These are phyloP conservation scores for Posidonia oceanica DNA, from an alignment of 116 monocot genomes.

Conservation along the genomic window DNA sequence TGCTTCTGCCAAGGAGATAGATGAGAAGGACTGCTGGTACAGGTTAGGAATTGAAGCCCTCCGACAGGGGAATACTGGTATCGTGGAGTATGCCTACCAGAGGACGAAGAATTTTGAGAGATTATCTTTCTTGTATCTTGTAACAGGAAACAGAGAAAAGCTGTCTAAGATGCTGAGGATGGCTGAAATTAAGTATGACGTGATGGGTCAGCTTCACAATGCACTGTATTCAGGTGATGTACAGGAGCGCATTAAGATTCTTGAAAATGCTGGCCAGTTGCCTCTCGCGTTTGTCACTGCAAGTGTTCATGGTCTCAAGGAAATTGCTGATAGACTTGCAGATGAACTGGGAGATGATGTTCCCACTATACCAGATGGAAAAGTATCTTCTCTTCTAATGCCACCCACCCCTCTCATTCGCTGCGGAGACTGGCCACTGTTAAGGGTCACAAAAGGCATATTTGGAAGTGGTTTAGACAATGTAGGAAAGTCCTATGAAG, in stretches of 20 bases:
- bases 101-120: constrained; percentile 93
- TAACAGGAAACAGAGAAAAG: constrained; percentile 81
- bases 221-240: constrained; percentile 87
- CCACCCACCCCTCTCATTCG: constrained; percentile 61
- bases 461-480: constrained; percentile 50
- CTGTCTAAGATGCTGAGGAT: constrained; percentile 86
- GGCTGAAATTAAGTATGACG: constrained; percentile 86
- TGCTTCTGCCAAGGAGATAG: constrained; percentile 64
- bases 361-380: constrained; percentile 54
- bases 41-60: constrained; percentile 87
- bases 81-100: constrained; percentile 95
- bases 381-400: constrained; percentile 46
- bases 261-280: constrained; percentile 77
- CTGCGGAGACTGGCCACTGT: constrained; percentile 79
- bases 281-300: constrained; percentile 85
- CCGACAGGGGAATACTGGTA: constrained; percentile 83
- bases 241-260: constrained; percentile 65
- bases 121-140: constrained; percentile 86
- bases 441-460: constrained; percentile 86
- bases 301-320: constrained; percentile 59
- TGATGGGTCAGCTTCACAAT: constrained; percentile 98
- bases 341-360: constrained; percentile 59
- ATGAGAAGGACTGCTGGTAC: constrained; percentile 98
- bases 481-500: constrained; percentile 11
- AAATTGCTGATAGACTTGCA: constrained; percentile 60